phyloP scores from a whole-genome alignment of 148 eudicot species.

The Spergularia bocconei region DNA sequence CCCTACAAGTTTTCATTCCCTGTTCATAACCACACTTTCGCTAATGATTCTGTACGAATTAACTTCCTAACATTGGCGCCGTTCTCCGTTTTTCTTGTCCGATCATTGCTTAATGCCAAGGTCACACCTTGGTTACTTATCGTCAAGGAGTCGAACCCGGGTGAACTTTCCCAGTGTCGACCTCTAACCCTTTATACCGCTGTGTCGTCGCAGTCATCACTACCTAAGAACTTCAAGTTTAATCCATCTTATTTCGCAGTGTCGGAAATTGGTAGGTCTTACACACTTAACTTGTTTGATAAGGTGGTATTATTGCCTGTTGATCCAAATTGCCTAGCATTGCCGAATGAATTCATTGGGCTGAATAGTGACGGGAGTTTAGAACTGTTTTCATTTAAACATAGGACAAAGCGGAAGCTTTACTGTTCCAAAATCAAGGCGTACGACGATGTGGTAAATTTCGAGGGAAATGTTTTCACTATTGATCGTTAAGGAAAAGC shows the following conservation, averaged over 20 bases:
- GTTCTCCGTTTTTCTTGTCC: conserved; percentile 3
- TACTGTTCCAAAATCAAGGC: not conserved
- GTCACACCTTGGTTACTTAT: not conserved
- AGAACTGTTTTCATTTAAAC: not conserved
- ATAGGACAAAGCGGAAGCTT: not conserved
- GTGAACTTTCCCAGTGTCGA: conserved; percentile 1
- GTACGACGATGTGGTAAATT: conserved; percentile 19
- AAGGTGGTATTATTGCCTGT: conserved; percentile 13
- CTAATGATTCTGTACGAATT: too few species aligned
- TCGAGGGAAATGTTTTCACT: conserved; percentile 8
- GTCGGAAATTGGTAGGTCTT: not conserved
- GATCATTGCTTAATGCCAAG: not conserved
- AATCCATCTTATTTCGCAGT: not conserved
- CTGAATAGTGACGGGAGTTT: not conserved
- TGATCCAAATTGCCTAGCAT: not conserved
- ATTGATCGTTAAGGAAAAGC: conserved; percentile 22
- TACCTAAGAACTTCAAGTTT: too few species aligned
- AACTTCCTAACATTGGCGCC: too few species aligned
- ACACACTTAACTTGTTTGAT: not conserved
- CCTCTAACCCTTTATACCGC: too few species aligned
- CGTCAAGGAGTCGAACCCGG: conserved; percentile 7
- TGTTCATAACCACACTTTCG: too few species aligned
- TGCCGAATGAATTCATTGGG: not conserved
- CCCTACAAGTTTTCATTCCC: not conserved
- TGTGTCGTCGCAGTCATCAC: too few species aligned